Evolutionary conservation across 2,329 filamentous ascomycete species (phyloP).

Genomic region (Septoria petroselini): DNA sequence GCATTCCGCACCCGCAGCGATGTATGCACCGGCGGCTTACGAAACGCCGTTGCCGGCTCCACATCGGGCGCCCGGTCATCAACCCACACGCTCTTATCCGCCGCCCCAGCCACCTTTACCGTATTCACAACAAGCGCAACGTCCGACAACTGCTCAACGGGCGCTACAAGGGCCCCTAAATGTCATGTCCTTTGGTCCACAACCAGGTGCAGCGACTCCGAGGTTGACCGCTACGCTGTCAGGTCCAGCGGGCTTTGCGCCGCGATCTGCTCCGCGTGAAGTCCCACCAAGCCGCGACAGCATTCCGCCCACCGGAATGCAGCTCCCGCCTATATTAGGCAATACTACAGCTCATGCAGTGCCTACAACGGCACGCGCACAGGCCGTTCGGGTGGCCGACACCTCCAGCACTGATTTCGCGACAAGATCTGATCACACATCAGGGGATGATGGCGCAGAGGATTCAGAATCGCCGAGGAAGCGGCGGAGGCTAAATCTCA

Average conservation of each 20-base stretch:
- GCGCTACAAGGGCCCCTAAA: slow-evolving; percentile 5
- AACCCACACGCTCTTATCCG: slow-evolving; percentile 22
- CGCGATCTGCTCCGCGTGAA: slow-evolving; percentile 21
- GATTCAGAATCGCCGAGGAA: slow-evolving; percentile 26
- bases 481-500: slow-evolving; percentile 33
- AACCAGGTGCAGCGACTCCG: slow-evolving; percentile 14
- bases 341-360: slow-evolving; percentile 10
- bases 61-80: slow-evolving; percentile 21
- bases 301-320: slow-evolving; percentile 17
- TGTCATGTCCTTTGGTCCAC: slow-evolving; percentile 5
- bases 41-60: slow-evolving; percentile 19
- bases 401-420: slow-evolving; percentile 1
- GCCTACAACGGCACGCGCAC: not conserved
- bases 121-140: slow-evolving; percentile 17
- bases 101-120: slow-evolving; percentile 18
- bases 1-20: slow-evolving; percentile 24
- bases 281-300: slow-evolving; percentile 6
- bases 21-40: slow-evolving; percentile 20
- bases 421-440: slow-evolving; percentile 12
- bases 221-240: slow-evolving; percentile 27
- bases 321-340: slow-evolving; percentile 31
- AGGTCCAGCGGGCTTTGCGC: slow-evolving; percentile 28
- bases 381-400: slow-evolving; percentile 6
- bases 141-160: slow-evolving; percentile 4
- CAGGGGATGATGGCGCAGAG: slow-evolving; percentile 29